Evolutionary conservation across 148 eudicot species (phyloP).

Genomic region (Diospyros kaki): DNA sequence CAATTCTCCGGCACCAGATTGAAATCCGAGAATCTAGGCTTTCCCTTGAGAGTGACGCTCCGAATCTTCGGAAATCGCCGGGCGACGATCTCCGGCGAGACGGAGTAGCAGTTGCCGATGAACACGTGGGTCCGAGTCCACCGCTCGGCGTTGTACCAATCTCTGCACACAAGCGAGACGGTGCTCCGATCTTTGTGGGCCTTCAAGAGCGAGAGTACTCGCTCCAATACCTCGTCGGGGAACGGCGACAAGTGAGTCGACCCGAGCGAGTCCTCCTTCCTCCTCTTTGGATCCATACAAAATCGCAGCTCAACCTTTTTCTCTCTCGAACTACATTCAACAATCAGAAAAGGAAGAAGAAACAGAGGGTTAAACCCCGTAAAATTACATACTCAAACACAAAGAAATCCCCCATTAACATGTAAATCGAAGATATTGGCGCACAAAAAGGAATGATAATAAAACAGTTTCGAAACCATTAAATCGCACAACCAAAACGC

Average conservation of each 20-base stretch:
- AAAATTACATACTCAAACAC: background rate
- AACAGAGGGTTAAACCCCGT: background rate
- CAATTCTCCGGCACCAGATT: slow-evolving; percentile 72
- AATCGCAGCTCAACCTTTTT: slow-evolving; percentile 10
- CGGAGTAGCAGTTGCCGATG: slow-evolving; percentile 81
- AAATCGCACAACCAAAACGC: no score
- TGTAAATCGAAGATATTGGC: background rate
- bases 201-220: slow-evolving; percentile 48
- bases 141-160: slow-evolving; percentile 81
- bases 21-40: slow-evolving; percentile 79
- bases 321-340: slow-evolving; percentile 6
- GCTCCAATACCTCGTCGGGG: slow-evolving; percentile 76
- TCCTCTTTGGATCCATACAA: slow-evolving; percentile 16
- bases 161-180: slow-evolving; percentile 73
- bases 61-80: slow-evolving; percentile 62
- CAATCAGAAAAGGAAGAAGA: background rate
- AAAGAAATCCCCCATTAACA: background rate
- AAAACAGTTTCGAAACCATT: no score
- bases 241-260: slow-evolving; percentile 24
- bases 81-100: slow-evolving; percentile 68
- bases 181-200: slow-evolving; percentile 60
- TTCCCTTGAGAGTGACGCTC: slow-evolving; percentile 66
- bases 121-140: slow-evolving; percentile 64
- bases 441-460: no score
- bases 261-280: slow-evolving; percentile 17